These are phyloP conservation scores for Colletotrichum sp. DNA, from an alignment of 2,329 filamentous ascomycete genomes.

Conservation along the genomic window DNA sequence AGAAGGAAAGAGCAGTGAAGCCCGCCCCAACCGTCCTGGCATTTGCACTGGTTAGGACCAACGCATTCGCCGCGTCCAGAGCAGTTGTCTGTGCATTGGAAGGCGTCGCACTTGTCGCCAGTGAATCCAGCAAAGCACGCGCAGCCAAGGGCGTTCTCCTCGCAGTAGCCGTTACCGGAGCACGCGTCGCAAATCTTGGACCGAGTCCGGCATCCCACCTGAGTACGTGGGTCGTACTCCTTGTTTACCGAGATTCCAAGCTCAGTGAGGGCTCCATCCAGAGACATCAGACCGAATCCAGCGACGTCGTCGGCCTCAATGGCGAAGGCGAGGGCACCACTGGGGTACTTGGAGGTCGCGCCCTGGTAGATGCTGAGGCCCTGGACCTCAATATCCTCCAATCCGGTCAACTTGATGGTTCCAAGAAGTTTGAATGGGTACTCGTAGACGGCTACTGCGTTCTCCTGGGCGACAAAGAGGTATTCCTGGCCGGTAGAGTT, in stretches of 20 bases:
- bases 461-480: slow-evolving; percentile 44
- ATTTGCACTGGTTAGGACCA: slow-evolving; percentile 46
- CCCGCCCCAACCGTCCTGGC: slow-evolving; percentile 47
- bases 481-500: slow-evolving; percentile 35
- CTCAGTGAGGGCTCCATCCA: slow-evolving; percentile 36
- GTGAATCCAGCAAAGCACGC: slow-evolving; percentile 49
- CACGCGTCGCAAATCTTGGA: slow-evolving; percentile 39
- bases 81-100: slow-evolving; percentile 45
- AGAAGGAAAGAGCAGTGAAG: slow-evolving; percentile 50
- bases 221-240: slow-evolving; percentile 39
- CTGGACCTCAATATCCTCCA: slow-evolving; percentile 45
- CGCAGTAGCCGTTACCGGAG: slow-evolving; percentile 42
- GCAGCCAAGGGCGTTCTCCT: slow-evolving; percentile 32
- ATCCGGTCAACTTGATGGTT: slow-evolving; percentile 38
- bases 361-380: slow-evolving; percentile 47
- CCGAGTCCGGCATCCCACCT: slow-evolving; percentile 23
- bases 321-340: slow-evolving; percentile 44
- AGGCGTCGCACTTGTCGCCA: slow-evolving; percentile 36
- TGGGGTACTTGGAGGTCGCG: slow-evolving; percentile 36
- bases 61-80: slow-evolving; percentile 45
- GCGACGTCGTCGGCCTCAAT: slow-evolving; percentile 42
- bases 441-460: slow-evolving; percentile 44
- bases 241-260: slow-evolving; percentile 40
- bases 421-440: slow-evolving; percentile 38
- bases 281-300: slow-evolving; percentile 44